Conservation (phyloP, 768 basidiomycete genomes). For the Hygrocybe coccinea region DNA sequence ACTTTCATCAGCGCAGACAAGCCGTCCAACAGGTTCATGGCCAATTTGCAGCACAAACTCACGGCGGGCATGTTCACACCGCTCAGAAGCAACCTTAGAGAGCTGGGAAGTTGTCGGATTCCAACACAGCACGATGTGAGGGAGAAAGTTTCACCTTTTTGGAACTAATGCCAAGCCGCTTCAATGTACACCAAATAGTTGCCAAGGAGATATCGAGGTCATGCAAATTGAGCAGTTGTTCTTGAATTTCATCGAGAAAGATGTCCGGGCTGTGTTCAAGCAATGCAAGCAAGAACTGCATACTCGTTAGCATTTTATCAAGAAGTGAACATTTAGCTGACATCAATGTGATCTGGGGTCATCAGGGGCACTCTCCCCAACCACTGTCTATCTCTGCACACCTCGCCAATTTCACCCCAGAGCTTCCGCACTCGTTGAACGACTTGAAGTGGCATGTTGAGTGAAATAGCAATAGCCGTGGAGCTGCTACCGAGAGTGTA, state of each 20-base stretch:
- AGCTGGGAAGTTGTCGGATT: conserved; percentile 4
- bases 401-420: conserved; percentile 10
- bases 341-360: background rate
- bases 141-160: conserved; percentile 1
- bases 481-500: conserved; percentile 1
- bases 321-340: background rate
- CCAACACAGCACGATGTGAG: too few species aligned
- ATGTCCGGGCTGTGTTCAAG: conserved; percentile 16
- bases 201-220: conserved; percentile 12
- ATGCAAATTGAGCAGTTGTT: conserved; percentile 4
- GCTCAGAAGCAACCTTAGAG: conserved; percentile 11
- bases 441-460: conserved; percentile 10
- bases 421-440: conserved; percentile 9
- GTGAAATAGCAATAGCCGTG: conserved; percentile 7
- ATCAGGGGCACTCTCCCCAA: conserved; percentile 3
- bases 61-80: conserved; percentile 11
- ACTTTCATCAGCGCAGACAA: conserved; percentile 16
- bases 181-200: conserved; percentile 8
- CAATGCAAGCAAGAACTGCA: conserved; percentile 14
- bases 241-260: conserved; percentile 11
- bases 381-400: conserved; percentile 2
- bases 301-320: background rate
- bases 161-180: conserved; percentile 3
- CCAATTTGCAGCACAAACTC: conserved; percentile 13
- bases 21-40: conserved; percentile 7